These are phyloP conservation scores for Phialophora chinensis DNA, from an alignment of 2,329 filamentous ascomycete genomes.

Conservation along the genomic window DNA sequence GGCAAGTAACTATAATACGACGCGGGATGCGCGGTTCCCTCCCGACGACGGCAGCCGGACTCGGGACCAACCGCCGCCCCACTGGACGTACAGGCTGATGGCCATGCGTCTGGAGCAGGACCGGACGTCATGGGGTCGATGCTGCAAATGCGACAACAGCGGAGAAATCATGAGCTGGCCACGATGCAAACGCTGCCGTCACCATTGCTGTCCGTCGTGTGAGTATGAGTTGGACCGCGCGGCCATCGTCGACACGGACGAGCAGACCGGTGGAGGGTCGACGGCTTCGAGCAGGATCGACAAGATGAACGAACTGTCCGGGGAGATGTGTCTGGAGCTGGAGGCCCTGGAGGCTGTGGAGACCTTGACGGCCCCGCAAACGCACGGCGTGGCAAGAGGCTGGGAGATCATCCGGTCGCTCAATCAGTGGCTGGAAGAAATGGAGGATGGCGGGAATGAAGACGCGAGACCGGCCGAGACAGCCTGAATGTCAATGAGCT, in stretches of 20 bases:
- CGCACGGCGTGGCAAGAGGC: background rate
- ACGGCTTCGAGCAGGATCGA: background rate
- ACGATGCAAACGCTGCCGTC: background rate
- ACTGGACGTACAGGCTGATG: background rate
- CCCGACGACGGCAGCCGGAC: too few relatives aligned
- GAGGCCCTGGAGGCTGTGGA: background rate
- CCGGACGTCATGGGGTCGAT: background rate
- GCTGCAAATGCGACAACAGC: background rate
- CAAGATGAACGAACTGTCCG: background rate
- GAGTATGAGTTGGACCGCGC: background rate
- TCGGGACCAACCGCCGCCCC: background rate
- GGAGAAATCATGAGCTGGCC: background rate
- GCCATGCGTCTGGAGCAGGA: background rate
- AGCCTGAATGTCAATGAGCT: background rate
- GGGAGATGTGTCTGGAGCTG: background rate
- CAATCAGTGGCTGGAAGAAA: background rate
- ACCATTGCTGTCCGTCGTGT: background rate
- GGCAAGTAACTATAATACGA: too few relatives aligned
- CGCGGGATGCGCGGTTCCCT: too few relatives aligned
- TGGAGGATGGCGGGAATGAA: background rate
- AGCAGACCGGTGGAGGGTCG: too few relatives aligned
- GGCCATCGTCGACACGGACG: background rate
- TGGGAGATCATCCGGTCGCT: background rate
- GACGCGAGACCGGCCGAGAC: background rate
- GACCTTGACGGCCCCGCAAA: background rate